Percentiles rank a stretch among this genome's conserved stretches.
phyloP scores from a whole-genome alignment of 1,139 yeast genomes.

The Yamadazyma aaseri region DNA sequence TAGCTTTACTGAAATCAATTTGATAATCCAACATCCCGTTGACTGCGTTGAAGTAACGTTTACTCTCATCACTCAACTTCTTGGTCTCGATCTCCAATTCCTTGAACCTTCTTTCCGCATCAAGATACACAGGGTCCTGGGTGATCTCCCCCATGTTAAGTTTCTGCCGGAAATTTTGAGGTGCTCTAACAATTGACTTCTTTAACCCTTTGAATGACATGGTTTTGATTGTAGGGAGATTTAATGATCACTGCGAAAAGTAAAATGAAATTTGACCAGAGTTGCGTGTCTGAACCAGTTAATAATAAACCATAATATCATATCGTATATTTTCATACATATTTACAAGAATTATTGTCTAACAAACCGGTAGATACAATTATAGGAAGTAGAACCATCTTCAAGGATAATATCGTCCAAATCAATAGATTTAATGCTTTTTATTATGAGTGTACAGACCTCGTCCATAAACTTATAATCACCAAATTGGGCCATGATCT shows the following conservation, averaged over 20 bases:
- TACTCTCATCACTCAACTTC: slow-evolving; percentile 85
- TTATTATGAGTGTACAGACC: slow-evolving; percentile 1
- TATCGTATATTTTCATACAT: too few relatives aligned
- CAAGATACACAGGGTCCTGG: slow-evolving; percentile 83
- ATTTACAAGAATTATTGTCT: slow-evolving; percentile 1
- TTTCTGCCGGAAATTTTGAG: slow-evolving; percentile 75
- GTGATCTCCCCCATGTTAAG: slow-evolving; percentile 84
- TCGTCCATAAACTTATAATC: slow-evolving; percentile 1
- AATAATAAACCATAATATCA: not conserved
- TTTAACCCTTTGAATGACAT: slow-evolving; percentile 96
- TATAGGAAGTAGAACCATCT: not conserved
- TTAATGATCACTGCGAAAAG: not conserved
- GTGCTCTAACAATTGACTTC: slow-evolving; percentile 84
- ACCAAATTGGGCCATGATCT: not conserved
- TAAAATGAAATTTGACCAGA: not conserved
- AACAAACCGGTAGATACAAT: slow-evolving; percentile 1
- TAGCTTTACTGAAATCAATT: slow-evolving; percentile 88
- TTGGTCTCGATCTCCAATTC: slow-evolving; percentile 89
- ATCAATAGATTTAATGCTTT: not conserved
- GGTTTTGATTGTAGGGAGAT: not conserved
- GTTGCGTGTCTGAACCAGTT: not conserved
- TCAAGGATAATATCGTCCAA: not conserved
- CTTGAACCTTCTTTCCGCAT: slow-evolving; percentile 93
- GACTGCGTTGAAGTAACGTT: slow-evolving; percentile 84
- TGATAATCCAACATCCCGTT: slow-evolving; percentile 93